These are phyloP conservation scores for Stentor roeselii DNA, from an alignment of 73 alveolate genomes.

Conservation along the genomic window DNA sequence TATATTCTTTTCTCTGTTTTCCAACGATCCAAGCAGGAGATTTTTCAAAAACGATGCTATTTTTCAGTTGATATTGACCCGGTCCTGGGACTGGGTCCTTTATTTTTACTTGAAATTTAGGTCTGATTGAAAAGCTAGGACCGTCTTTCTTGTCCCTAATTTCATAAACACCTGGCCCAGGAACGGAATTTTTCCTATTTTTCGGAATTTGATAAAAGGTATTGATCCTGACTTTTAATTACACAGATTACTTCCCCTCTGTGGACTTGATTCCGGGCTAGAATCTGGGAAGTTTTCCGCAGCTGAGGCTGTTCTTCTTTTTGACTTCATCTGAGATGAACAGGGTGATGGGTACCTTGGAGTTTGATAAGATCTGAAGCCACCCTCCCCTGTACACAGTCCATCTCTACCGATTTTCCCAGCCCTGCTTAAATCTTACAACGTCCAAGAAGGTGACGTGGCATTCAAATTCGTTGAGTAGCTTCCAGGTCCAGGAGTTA, in stretches of 20 bases:
- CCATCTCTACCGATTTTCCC: neutral
- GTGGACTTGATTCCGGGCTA: no score
- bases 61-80: neutral
- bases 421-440: neutral
- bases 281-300: no score
- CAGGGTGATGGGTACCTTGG: no score
- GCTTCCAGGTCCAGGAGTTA: slow-evolving; percentile 14
- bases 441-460: neutral
- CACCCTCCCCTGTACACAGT: no score
- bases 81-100: neutral
- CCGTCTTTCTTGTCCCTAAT: neutral
- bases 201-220: no score
- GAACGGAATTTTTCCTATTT: neutral
- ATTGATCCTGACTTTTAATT: neutral
- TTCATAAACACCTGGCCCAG: slow-evolving; percentile 1
- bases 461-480: neutral
- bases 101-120: neutral
- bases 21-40: neutral
- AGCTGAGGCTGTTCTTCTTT: no score
- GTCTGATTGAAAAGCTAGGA: neutral
- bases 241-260: neutral
- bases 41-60: neutral
- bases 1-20: no score
- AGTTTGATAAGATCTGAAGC: no score
- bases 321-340: no score